These are phyloP conservation scores for Daphne laureola DNA, from an alignment of 441 rosid genomes.

Conservation along the genomic window DNA sequence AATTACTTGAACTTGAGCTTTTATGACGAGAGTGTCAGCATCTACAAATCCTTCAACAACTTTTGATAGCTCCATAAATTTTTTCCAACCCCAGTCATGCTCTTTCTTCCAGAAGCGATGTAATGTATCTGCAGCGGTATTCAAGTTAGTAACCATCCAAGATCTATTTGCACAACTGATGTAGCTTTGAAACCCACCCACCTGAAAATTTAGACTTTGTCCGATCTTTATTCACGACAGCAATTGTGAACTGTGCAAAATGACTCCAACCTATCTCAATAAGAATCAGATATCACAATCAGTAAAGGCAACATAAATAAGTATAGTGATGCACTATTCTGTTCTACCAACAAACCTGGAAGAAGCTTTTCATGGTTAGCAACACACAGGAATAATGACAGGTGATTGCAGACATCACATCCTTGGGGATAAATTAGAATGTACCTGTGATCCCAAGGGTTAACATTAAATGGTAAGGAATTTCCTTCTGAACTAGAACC, in stretches of 20 bases:
- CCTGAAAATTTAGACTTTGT: slow-evolving; percentile 92
- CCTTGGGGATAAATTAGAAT: slow-evolving; percentile 97
- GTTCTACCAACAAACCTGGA: slow-evolving; percentile 54
- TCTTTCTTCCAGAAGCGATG: slow-evolving; percentile 98
- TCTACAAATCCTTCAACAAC: slow-evolving; percentile 82
- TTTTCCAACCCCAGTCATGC: slow-evolving; percentile 99
- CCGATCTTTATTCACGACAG: slow-evolving; percentile 84
- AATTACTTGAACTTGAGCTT: slow-evolving; percentile 95
- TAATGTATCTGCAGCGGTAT: slow-evolving; percentile 59
- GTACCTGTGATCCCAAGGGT: slow-evolving; percentile 52
- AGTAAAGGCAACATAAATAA: slow-evolving; percentile 6
- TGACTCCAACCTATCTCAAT: slow-evolving; percentile 88
- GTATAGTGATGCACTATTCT: slow-evolving; percentile 4
- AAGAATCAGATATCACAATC: slow-evolving; percentile 9
- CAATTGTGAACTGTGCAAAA: slow-evolving; percentile 97
- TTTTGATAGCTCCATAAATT: slow-evolving; percentile 84
- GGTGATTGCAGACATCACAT: slow-evolving; percentile 95
- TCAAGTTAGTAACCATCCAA: slow-evolving; percentile 21
- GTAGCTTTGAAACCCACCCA: slow-evolving; percentile 25
- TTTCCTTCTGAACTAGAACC: too few species aligned
- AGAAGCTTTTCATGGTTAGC: slow-evolving; percentile 94
- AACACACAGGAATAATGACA: slow-evolving; percentile 95
- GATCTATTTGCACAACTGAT: slow-evolving; percentile 6
- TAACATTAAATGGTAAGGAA: not conserved
- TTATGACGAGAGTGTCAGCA: slow-evolving; percentile 70